phyloP scores from a whole-genome alignment of 1,284 basidiomycete species.

The Ceratorhiza oryzae-sativae region DNA sequence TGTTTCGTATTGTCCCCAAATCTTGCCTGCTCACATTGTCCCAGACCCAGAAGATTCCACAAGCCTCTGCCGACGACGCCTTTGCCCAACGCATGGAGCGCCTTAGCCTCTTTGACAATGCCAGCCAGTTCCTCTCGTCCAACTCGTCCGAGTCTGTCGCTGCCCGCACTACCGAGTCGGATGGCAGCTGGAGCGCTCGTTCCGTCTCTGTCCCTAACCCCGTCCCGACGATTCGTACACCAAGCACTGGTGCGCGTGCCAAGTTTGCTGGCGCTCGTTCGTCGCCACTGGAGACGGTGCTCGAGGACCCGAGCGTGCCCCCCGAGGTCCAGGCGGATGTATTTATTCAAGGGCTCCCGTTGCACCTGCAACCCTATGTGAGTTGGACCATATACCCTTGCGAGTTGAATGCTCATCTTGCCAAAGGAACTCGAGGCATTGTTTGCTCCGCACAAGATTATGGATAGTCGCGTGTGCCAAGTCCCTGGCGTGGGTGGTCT shows the following conservation, averaged over 20 bases:
- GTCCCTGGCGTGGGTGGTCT: slow-evolving; percentile 3
- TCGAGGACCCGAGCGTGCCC: slow-evolving; percentile 18
- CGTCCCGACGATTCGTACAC: neutral
- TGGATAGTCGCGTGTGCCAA: slow-evolving; percentile 35
- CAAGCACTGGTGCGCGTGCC: neutral
- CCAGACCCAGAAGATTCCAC: slow-evolving; percentile 79
- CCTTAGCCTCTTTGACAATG: slow-evolving; percentile 28
- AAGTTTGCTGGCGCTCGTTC: slow-evolving; percentile 24
- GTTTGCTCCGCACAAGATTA: slow-evolving; percentile 32
- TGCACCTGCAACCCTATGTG: slow-evolving; percentile 17
- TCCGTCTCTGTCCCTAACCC: neutral
- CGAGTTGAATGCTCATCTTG: neutral
- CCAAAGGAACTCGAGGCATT: slow-evolving; percentile 24
- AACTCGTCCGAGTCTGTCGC: neutral
- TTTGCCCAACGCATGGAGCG: slow-evolving; percentile 34
- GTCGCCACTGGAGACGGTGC: slow-evolving; percentile 37
- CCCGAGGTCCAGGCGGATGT: slow-evolving; percentile 33
- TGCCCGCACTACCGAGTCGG: neutral
- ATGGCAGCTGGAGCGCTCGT: slow-evolving; percentile 7
- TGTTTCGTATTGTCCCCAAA: slow-evolving; percentile 4
- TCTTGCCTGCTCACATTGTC: slow-evolving; percentile 47
- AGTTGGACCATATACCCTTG: neutral
- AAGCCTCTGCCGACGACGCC: slow-evolving; percentile 28
- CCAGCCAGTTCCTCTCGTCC: slow-evolving; percentile 4
- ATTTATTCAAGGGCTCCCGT: slow-evolving; percentile 35